Evolutionary conservation across 345 rosid species (phyloP).

Genomic region (Physaria fendleri): DNA sequence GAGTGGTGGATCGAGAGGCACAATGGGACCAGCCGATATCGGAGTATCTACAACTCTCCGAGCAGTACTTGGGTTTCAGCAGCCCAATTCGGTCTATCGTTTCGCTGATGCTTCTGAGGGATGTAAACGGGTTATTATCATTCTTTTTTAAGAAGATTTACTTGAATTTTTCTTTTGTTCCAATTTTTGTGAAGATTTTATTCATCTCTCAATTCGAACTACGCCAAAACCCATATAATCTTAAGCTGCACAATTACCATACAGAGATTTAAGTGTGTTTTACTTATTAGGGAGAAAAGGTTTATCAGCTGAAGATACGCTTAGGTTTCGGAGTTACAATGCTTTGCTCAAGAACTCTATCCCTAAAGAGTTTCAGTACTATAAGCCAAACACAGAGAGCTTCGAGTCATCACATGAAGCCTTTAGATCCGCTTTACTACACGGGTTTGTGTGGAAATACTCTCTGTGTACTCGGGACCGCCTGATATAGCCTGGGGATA

Average conservation of each 20-base stretch:
- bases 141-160: too few relatives aligned
- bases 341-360: slow-evolving; percentile 56
- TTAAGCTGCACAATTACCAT: background rate
- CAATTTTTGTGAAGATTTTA: too few relatives aligned
- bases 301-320: slow-evolving; percentile 56
- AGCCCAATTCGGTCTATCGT: slow-evolving; percentile 53
- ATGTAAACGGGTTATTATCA: slow-evolving; percentile 60
- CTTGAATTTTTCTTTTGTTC: too few relatives aligned
- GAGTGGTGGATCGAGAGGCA: slow-evolving; percentile 66
- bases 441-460: slow-evolving; percentile 84
- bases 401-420: slow-evolving; percentile 70
- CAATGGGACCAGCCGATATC: slow-evolving; percentile 82
- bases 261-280: background rate
- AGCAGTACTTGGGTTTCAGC: slow-evolving; percentile 79
- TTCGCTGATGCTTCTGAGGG: slow-evolving; percentile 73
- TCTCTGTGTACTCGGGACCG: slow-evolving; percentile 63
- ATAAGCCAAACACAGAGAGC: slow-evolving; percentile 62
- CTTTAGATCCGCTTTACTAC: slow-evolving; percentile 57
- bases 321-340: slow-evolving; percentile 59
- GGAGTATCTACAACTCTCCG: slow-evolving; percentile 66
- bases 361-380: slow-evolving; percentile 51
- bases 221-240: too few relatives aligned
- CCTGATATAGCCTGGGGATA: slow-evolving; percentile 76
- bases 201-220: too few relatives aligned
- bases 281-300: slow-evolving; percentile 56